phyloP scores from a whole-genome alignment of 2,329 filamentous ascomycete species.

The Pyricularia sp. region DNA sequence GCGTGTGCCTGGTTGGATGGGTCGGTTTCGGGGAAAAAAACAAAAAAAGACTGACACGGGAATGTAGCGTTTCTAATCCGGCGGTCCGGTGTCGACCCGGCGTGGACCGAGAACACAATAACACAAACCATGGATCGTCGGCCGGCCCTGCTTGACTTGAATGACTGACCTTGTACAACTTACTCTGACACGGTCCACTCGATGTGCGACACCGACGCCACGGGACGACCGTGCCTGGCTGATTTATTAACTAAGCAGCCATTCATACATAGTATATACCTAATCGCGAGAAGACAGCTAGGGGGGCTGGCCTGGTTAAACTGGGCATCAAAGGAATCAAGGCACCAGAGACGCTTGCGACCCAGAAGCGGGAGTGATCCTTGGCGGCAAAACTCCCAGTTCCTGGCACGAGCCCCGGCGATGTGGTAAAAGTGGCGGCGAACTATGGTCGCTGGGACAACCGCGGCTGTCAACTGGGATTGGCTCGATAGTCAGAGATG shows the following conservation, averaged over 20 bases:
- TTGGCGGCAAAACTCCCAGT: not conserved
- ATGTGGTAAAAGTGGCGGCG: not conserved
- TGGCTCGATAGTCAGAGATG: not conserved
- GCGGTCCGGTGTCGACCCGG: not conserved
- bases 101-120: not conserved
- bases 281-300: not conserved
- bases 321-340: not conserved
- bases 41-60: not conserved
- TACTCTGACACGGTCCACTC: not conserved
- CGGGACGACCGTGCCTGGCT: not conserved
- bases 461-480: not conserved
- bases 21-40: not conserved
- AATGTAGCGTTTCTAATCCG: not conserved
- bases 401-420: not conserved
- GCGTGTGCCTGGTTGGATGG: not conserved
- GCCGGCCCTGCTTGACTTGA: not conserved
- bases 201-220: not conserved
- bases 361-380: not conserved
- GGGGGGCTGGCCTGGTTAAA: not conserved
- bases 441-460: not conserved
- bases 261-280: not conserved
- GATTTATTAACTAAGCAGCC: not conserved
- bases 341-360: not conserved
- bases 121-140: not conserved
- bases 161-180: not conserved